Evolutionary conservation across 441 rosid genomes (phyloP).

Genomic region (Croton setiger): DNA sequence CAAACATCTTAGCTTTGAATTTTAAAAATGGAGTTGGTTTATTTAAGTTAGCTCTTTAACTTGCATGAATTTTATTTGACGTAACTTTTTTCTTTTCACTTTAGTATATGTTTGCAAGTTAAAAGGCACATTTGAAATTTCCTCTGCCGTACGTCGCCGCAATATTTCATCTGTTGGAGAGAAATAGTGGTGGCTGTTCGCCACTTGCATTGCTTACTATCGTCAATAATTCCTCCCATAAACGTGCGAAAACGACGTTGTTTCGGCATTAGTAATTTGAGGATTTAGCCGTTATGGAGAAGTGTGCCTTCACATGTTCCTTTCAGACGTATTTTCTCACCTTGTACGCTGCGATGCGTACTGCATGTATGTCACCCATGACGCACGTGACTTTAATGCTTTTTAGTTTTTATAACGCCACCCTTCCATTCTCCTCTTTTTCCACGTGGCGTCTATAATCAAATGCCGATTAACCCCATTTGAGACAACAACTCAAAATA

Average conservation of each 20-base stretch:
- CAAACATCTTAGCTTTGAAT: too few species aligned
- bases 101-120: too few species aligned
- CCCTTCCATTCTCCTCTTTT: not conserved
- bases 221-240: not conserved
- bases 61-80: too few species aligned
- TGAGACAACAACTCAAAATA: too few species aligned
- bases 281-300: not conserved
- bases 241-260: not conserved
- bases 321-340: not conserved
- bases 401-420: not conserved
- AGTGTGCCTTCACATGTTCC: not conserved
- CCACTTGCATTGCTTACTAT: not conserved
- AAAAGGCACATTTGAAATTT: not conserved
- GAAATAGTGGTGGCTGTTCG: not conserved
- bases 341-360: not conserved
- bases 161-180: not conserved
- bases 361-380: not conserved
- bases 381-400: conserved; percentile 18
- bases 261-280: not conserved
- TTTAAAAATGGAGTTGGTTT: too few species aligned
- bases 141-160: not conserved
- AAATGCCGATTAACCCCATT: not conserved
- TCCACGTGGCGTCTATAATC: not conserved
- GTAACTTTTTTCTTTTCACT: too few species aligned
- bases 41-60: too few species aligned